phyloP scores from a whole-genome alignment of 495 filamentous ascomycete species.

The Mycothermus thermophilus region DNA sequence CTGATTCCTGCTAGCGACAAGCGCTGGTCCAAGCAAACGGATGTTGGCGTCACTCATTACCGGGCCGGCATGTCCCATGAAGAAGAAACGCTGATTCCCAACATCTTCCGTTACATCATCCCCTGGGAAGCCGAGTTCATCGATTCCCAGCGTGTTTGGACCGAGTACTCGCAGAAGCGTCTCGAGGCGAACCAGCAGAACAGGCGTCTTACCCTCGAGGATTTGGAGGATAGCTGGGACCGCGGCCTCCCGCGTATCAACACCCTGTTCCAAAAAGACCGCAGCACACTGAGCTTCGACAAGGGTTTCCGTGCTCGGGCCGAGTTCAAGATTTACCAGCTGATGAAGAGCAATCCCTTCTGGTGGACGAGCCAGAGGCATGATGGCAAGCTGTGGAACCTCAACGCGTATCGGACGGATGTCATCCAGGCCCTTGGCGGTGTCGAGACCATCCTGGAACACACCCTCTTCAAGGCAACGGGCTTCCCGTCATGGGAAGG shows the following conservation, averaged over 20 bases:
- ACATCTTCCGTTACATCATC: conserved; percentile 99
- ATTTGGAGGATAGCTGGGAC: conserved; percentile 98
- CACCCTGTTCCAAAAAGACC: conserved; percentile 97
- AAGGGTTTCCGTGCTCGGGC: conserved; percentile 94
- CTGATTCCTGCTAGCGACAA: conserved; percentile 96
- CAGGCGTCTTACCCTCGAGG: conserved; percentile 83
- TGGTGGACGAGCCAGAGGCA: conserved; percentile 99
- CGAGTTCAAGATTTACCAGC: conserved; percentile 96
- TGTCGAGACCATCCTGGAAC: conserved; percentile 98
- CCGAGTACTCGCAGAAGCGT: conserved; percentile 96
- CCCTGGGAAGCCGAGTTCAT: conserved; percentile 99
- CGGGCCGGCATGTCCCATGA: conserved; percentile 97
- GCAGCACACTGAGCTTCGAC: conserved; percentile 94
- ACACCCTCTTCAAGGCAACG: conserved; percentile 96
- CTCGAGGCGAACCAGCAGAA: conserved; percentile 97
- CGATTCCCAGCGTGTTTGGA: conserved; percentile 97
- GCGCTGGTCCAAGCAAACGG: conserved; percentile 96
- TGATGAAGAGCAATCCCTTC: conserved; percentile 99
- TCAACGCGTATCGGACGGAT: conserved; percentile 96
- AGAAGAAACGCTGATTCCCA: conserved; percentile 94
- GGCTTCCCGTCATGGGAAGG: conserved; percentile 99
- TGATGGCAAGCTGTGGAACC: conserved; percentile 96
- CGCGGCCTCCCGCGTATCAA: conserved; percentile 97
- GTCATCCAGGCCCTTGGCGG: conserved; percentile 97
- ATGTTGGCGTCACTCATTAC: conserved; percentile 94